Conservation (phyloP, 2,329 filamentous ascomycete genomes). For the Verruconis gallopava region DNA sequence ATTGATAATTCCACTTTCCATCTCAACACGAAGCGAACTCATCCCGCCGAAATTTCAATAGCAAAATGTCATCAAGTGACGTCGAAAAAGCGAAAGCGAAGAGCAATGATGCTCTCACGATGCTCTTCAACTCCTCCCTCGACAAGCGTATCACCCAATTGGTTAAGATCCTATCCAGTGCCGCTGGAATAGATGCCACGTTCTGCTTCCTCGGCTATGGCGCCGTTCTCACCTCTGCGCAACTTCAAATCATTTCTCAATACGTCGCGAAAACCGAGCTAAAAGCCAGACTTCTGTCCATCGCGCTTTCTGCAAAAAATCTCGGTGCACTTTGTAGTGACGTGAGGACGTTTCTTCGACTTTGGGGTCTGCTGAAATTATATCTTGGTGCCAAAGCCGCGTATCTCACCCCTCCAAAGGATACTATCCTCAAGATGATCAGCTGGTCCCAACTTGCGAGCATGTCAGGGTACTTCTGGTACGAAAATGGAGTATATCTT, state of each 20-base stretch:
- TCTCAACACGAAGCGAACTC: too few species aligned
- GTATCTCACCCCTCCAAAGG: not conserved
- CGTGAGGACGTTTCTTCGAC: constrained; percentile 1
- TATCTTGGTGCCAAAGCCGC: not conserved
- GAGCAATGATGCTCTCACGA: not conserved
- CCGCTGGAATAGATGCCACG: not conserved
- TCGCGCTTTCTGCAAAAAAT: constrained; percentile 1
- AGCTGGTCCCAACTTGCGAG: not conserved
- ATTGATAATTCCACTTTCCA: too few species aligned
- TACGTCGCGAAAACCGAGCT: not conserved
- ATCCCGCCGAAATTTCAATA: too few species aligned
- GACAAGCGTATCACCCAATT: not conserved
- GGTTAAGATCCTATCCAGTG: not conserved
- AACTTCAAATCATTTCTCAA: not conserved
- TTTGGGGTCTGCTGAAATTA: not conserved
- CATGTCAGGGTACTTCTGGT: not conserved
- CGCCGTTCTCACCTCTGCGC: not conserved
- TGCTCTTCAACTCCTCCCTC: not conserved
- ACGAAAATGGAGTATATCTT: not conserved
- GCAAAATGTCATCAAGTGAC: not conserved
- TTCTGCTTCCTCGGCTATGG: not conserved
- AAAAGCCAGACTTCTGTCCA: not conserved
- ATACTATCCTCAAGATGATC: not conserved
- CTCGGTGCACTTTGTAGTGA: not conserved
- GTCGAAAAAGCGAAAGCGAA: not conserved